These are phyloP conservation scores for Eucalyptus cladocalyx DNA, from an alignment of 345 rosid genomes.

Conservation along the genomic window DNA sequence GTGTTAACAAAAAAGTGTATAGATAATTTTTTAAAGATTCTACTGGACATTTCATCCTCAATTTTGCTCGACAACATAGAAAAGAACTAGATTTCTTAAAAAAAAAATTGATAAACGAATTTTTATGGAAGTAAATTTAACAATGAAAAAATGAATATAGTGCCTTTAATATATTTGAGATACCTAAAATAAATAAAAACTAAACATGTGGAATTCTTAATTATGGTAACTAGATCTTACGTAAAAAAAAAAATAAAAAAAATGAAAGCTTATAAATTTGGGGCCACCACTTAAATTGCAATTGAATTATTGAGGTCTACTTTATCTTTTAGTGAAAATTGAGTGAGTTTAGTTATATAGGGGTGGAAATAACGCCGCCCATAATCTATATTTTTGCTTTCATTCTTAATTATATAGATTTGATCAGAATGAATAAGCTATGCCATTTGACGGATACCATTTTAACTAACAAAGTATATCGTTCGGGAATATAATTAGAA, in stretches of 20 bases:
- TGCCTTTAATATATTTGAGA: background rate
- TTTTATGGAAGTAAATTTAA: background rate
- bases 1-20: too few species aligned
- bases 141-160: background rate
- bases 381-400: too few species aligned
- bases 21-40: too few species aligned
- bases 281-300: background rate
- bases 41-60: too few species aligned
- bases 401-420: background rate
- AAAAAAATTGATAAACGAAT: accelerated
- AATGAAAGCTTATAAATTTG: too few species aligned
- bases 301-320: background rate
- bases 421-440: background rate
- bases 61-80: too few species aligned
- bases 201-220: background rate
- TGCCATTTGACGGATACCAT: background rate
- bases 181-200: background rate
- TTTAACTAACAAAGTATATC: too few species aligned
- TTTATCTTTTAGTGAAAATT: background rate
- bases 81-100: background rate
- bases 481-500: background rate
- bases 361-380: background rate
- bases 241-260: too few species aligned
- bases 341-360: background rate
- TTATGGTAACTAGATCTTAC: background rate